Evolutionary conservation across 1,284 basidiomycete species (phyloP).

Genomic region (Ustilago trichophora): DNA sequence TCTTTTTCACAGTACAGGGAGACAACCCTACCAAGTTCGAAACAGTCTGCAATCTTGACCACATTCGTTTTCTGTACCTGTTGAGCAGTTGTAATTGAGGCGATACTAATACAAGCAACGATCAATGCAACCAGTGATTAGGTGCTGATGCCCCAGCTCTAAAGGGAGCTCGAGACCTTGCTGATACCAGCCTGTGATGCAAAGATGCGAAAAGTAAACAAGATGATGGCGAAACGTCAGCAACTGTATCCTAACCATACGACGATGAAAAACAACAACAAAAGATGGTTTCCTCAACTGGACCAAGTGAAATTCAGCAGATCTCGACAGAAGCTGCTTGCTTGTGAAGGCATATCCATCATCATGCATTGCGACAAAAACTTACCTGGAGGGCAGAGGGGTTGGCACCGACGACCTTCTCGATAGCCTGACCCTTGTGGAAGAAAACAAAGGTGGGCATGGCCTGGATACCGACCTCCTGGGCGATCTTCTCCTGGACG

Average conservation of each 20-base stretch:
- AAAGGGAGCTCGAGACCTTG: slow-evolving; percentile 23
- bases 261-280: no score
- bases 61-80: no score
- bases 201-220: no score
- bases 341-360: no score
- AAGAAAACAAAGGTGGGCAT: slow-evolving; percentile 83
- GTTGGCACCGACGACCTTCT: slow-evolving; percentile 75
- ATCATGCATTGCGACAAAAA: no score
- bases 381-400: slow-evolving; percentile 70
- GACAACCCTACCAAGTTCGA: no score
- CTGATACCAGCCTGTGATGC: slow-evolving; percentile 36
- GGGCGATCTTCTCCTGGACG: slow-evolving; percentile 68
- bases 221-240: neutral
- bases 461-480: slow-evolving; percentile 78
- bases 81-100: neutral
- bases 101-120: neutral
- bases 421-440: slow-evolving; percentile 75
- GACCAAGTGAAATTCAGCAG: no score
- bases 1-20: no score
- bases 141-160: neutral
- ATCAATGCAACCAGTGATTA: no score
- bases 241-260: neutral
- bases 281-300: no score
- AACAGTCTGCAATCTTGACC: no score
- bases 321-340: no score